A percentile compares a stretch with the other conserved stretches of the same genome.
Evolutionary conservation across 352 stramenopile species (phyloP).

Genomic region (Globisporangium recalcitrans): DNA sequence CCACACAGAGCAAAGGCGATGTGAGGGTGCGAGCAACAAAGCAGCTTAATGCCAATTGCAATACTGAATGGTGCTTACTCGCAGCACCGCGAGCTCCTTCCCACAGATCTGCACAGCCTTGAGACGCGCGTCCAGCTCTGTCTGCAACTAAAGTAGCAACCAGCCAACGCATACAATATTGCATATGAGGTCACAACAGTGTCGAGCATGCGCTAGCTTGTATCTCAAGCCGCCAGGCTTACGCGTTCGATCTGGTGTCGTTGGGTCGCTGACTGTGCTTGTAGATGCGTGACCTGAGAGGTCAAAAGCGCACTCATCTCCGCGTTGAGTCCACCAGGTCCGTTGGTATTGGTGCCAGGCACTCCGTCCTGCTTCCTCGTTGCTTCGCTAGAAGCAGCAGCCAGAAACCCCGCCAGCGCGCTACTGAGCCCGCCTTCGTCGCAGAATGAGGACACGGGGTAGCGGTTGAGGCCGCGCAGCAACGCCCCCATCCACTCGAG

Average conservation of each 20-base stretch:
- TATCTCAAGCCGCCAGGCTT: no score
- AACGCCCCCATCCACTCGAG: conserved; percentile 64
- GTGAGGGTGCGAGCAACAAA: not conserved
- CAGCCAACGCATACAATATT: not conserved
- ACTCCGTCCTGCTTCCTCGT: not conserved
- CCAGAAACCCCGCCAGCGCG: conserved; percentile 37
- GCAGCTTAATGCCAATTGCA: not conserved
- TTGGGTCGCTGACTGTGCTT: conserved; percentile 42
- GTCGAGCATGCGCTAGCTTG: no score
- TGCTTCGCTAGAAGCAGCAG: not conserved
- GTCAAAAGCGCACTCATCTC: conserved; percentile 22
- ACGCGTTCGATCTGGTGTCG: conserved; percentile 41
- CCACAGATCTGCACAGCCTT: conserved; percentile 58
- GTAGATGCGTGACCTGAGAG: conserved; percentile 43
- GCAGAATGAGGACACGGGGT: conserved; percentile 67
- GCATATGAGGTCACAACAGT: not conserved
- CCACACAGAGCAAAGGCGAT: conserved; percentile 1
- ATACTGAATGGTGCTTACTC: no score
- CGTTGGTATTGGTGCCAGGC: not conserved
- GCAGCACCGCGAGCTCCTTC: conserved; percentile 49
- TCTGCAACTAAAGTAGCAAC: conserved; percentile 36
- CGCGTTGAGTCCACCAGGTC: not conserved
- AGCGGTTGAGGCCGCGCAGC: conserved; percentile 60
- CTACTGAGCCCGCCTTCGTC: conserved; percentile 63
- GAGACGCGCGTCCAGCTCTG: conserved; percentile 47